A percentile compares a stretch with the other conserved stretches of the same genome.
Evolutionary conservation across 495 filamentous ascomycete genomes (phyloP).

Genomic region (Xylaria telfairii): DNA sequence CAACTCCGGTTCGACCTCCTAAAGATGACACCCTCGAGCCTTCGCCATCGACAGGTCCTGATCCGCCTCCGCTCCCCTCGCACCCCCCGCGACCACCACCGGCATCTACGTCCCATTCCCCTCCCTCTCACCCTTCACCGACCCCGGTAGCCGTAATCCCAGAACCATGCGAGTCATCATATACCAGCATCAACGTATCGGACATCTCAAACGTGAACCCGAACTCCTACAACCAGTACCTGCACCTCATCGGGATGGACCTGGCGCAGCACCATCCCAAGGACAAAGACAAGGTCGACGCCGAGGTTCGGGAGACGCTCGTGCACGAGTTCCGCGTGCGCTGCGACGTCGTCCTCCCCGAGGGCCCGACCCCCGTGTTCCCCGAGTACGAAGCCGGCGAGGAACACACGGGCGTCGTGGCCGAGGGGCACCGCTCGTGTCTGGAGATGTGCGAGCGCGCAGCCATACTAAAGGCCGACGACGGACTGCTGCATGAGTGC

Average conservation of each 20-base stretch:
- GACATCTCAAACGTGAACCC: constrained; percentile 30
- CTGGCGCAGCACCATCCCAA: constrained; percentile 24
- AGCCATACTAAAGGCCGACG: constrained; percentile 23
- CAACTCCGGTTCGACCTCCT: neutral
- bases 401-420: neutral
- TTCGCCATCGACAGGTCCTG: neutral
- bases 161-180: constrained; percentile 24
- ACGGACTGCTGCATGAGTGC: constrained; percentile 26
- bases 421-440: constrained; percentile 9
- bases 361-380: constrained; percentile 3
- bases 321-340: constrained; percentile 33
- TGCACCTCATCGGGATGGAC: constrained; percentile 23
- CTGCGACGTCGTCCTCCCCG: constrained; percentile 26
- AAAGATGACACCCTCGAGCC: neutral
- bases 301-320: constrained; percentile 19
- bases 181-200: constrained; percentile 31
- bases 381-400: neutral
- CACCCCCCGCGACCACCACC: neutral
- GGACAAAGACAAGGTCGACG: neutral
- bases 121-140: neutral
- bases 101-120: neutral
- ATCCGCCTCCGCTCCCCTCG: too few species aligned
- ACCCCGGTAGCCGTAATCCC: neutral
- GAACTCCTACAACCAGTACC: constrained; percentile 19
- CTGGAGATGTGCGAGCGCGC: constrained; percentile 32